Percentiles rank a stretch among this genome's conserved stretches.
Evolutionary conservation across 805 yeast species (phyloP).

Genomic region (Nakazawaea molendinolei): DNA sequence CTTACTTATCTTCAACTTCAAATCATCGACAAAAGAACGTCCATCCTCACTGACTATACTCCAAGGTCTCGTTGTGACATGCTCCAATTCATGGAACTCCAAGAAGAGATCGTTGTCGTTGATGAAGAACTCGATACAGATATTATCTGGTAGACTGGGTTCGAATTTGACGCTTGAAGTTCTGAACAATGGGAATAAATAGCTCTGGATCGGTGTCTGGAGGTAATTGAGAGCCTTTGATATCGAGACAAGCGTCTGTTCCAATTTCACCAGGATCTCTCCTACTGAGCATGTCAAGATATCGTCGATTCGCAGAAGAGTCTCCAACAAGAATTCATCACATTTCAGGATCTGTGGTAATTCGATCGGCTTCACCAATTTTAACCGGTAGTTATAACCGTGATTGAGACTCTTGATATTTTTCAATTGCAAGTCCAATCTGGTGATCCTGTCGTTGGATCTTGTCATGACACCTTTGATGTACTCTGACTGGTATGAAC

Average conservation of each 20-base stretch:
- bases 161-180: constrained; percentile 30
- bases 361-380: no score
- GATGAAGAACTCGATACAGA: constrained; percentile 52
- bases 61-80: constrained; percentile 59
- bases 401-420: constrained; percentile 33
- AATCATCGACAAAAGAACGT: constrained; percentile 49
- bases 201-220: constrained; percentile 45
- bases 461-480: constrained; percentile 58
- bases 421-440: constrained; percentile 33
- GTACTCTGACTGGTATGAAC: constrained; percentile 46
- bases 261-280: no score
- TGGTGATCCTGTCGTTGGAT: constrained; percentile 44
- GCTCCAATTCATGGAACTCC: constrained; percentile 46
- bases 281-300: no score
- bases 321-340: constrained; percentile 31
- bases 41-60: constrained; percentile 40
- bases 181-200: constrained; percentile 53
- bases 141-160: constrained; percentile 39
- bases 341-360: no score
- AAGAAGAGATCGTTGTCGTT: constrained; percentile 57
- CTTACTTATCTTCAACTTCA: constrained; percentile 47
- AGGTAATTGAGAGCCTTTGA: constrained; percentile 29
- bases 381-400: constrained; percentile 30
- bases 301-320: constrained; percentile 35
- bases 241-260: constrained; percentile 27